A percentile compares a stretch with the other conserved stretches of the same genome.
Conservation (phyloP, 352 stramenopile species). For the Phytophthora gonapodyides region DNA sequence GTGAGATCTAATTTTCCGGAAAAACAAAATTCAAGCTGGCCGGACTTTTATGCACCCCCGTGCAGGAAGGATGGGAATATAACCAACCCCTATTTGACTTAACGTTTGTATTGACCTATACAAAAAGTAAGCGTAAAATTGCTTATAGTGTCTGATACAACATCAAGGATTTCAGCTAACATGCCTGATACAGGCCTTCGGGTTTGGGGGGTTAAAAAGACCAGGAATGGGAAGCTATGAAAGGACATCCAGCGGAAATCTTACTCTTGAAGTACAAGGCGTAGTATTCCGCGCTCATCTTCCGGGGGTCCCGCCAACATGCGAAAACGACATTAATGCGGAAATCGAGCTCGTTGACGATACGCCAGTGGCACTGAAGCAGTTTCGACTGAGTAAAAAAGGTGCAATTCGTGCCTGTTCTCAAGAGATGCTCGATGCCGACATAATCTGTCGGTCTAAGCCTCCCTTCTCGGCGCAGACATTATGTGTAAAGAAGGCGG, state of each 20-base stretch:
- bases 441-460: constrained; percentile 1
- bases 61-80: too few relatives aligned
- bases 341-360: constrained; percentile 10
- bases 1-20: too few relatives aligned
- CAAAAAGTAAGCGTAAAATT: too few relatives aligned
- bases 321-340: not conserved
- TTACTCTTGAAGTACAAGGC: not conserved
- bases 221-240: not conserved
- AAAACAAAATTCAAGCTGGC: too few relatives aligned
- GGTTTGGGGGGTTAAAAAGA: not conserved
- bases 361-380: not conserved
- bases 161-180: too few relatives aligned
- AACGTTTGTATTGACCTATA: too few relatives aligned
- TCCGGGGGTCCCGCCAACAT: not conserved
- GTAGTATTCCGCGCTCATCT: not conserved
- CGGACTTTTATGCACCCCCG: too few relatives aligned
- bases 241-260: not conserved
- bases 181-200: too few relatives aligned
- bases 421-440: not conserved
- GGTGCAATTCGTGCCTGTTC: constrained; percentile 4
- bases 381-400: constrained; percentile 12
- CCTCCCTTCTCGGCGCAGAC: not conserved
- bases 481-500: constrained; percentile 7
- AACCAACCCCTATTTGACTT: too few relatives aligned
- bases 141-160: too few relatives aligned